Percentiles rank a stretch among this genome's conserved stretches.
These are phyloP conservation scores for Daldinia vernicosa DNA, from an alignment of 495 filamentous ascomycete genomes.

Conservation along the genomic window DNA sequence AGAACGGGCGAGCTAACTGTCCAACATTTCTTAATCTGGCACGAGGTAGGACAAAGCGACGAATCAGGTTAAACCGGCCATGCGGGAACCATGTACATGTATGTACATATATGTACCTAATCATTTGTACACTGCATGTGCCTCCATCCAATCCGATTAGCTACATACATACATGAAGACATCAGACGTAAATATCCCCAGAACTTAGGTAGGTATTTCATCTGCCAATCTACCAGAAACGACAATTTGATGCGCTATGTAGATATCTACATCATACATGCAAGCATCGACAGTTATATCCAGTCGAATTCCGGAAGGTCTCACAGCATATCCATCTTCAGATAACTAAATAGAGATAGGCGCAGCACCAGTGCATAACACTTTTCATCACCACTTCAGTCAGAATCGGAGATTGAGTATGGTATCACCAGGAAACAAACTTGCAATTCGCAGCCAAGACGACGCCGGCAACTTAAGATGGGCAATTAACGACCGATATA, in stretches of 20 bases:
- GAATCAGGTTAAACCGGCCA: constrained; percentile 33
- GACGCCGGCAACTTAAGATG: constrained; percentile 7
- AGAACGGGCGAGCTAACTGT: constrained; percentile 13
- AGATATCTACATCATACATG: constrained; percentile 5
- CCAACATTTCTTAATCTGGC: constrained; percentile 42
- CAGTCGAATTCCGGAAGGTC: constrained; percentile 5
- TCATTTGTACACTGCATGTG: not conserved
- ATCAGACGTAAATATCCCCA: not conserved
- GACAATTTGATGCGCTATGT: not conserved
- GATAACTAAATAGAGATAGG: constrained; percentile 27
- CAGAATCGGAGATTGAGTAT: constrained; percentile 32
- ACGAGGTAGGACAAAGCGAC: constrained; percentile 44
- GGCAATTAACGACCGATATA: constrained; percentile 6
- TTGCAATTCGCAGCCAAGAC: constrained; percentile 26
- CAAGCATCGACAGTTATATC: not conserved
- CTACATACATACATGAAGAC: not conserved
- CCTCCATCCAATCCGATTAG: not conserved
- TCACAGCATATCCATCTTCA: constrained; percentile 13
- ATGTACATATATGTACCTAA: not conserved
- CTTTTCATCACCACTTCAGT: constrained; percentile 27
- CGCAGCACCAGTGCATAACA: constrained; percentile 31
- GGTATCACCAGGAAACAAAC: constrained; percentile 32
- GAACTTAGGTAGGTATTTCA: too few relatives aligned
- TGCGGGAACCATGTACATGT: constrained; percentile 7
- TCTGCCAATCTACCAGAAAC: not conserved